A percentile compares a stretch with the other conserved stretches of the same genome.
Evolutionary conservation across 768 basidiomycete species (phyloP).

Genomic region (Naematelia encephala): DNA sequence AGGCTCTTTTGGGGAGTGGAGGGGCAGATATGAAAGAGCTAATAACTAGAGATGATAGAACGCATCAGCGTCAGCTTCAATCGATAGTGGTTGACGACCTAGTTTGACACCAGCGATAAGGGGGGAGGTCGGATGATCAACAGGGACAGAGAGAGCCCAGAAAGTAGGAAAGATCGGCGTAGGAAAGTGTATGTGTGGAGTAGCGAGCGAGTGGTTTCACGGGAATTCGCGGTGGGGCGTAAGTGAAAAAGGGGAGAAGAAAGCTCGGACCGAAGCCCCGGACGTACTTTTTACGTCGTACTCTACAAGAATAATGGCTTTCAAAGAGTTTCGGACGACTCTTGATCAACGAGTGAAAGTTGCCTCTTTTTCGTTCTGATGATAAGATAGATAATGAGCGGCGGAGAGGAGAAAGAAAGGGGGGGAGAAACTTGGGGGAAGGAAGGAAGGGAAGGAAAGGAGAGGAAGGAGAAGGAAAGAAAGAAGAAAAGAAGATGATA

Average conservation of each 20-base stretch:
- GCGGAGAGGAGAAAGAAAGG: not conserved
- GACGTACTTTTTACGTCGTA: not conserved
- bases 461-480: not conserved
- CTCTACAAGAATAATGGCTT: not conserved
- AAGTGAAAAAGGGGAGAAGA: not conserved
- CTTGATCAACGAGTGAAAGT: not conserved
- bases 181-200: too few species aligned
- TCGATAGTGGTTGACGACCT: not conserved
- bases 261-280: constrained; percentile 3
- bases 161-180: too few species aligned
- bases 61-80: not conserved
- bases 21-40: too few species aligned
- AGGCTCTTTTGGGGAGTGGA: not conserved
- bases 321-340: not conserved
- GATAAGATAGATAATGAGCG: not conserved
- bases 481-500: constrained; percentile 1
- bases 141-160: not conserved
- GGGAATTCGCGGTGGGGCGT: not conserved
- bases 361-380: too few species aligned
- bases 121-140: not conserved
- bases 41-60: too few species aligned
- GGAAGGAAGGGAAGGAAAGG: not conserved
- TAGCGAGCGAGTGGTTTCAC: constrained; percentile 3
- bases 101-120: not conserved
- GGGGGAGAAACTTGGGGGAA: not conserved